These are phyloP conservation scores for Vigna unguiculata DNA, from an alignment of 306 rosid species.

Conservation along the genomic window DNA sequence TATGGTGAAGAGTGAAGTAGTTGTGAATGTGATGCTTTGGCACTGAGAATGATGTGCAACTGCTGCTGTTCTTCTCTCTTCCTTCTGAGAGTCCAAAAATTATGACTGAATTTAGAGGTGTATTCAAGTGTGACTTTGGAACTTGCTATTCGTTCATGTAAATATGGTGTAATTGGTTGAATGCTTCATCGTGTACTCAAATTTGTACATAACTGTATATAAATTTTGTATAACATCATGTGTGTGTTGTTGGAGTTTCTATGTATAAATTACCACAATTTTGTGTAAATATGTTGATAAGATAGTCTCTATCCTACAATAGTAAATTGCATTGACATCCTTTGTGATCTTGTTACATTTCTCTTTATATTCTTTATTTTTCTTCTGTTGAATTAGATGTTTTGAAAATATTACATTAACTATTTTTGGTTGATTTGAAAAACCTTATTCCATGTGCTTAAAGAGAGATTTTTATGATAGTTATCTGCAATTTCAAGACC, in stretches of 20 bases:
- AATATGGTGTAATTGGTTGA: conserved; percentile 47
- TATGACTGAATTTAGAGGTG: conserved; percentile 24
- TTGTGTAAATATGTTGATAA: background rate
- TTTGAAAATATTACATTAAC: no score
- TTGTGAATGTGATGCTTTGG: conserved; percentile 38
- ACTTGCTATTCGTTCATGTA: conserved; percentile 63
- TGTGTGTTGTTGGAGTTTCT: conserved; percentile 22
- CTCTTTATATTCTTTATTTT: no score
- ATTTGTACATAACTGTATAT: conserved; percentile 51
- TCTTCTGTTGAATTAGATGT: no score
- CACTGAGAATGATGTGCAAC: conserved; percentile 35
- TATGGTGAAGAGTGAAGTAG: conserved; percentile 45
- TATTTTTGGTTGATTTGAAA: no score
- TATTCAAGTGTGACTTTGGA: conserved; percentile 49
- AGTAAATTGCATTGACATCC: no score
- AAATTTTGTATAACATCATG: conserved; percentile 45
- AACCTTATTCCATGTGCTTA: no score
- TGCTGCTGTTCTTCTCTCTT: conserved; percentile 37
- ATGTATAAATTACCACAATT: conserved; percentile 1
- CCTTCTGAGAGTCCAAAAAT: conserved; percentile 31
- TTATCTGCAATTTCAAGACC: no score
- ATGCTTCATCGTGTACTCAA: conserved; percentile 43
- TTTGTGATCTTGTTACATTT: no score
- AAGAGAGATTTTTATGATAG: no score
- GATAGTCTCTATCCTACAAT: no score